phyloP scores from a whole-genome alignment of 305 asterid species.

The Petunia hybrid region DNA sequence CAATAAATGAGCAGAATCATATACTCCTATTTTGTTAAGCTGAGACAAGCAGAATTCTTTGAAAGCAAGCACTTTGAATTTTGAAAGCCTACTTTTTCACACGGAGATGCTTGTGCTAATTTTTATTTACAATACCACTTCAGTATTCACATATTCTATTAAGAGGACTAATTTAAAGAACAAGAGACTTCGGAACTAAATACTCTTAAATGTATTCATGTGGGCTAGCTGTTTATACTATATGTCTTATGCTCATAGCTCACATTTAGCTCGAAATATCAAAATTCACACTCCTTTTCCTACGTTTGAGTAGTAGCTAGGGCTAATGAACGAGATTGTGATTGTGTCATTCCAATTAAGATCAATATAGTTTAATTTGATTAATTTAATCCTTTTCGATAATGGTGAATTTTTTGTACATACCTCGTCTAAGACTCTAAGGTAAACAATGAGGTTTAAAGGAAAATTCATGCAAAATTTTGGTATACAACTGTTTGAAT shows the following conservation, averaged over 20 bases:
- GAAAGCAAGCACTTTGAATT: constrained; percentile 6
- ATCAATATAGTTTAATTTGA: no score
- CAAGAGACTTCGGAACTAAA: not conserved
- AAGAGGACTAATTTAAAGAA: not conserved
- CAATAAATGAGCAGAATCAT: constrained; percentile 8
- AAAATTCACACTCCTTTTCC: constrained; percentile 16
- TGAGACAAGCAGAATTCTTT: not conserved
- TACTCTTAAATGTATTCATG: not conserved
- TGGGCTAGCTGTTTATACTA: not conserved
- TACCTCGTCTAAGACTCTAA: not conserved
- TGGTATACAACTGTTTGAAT: not conserved
- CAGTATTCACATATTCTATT: not conserved
- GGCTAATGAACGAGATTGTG: not conserved
- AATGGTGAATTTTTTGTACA: not conserved
- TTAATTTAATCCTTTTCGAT: not conserved
- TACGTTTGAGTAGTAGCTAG: not conserved
- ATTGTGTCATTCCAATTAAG: not conserved
- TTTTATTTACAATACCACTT: not conserved
- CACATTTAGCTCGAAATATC: not conserved
- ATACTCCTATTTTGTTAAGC: not conserved
- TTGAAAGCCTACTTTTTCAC: not conserved
- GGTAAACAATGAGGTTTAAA: not conserved
- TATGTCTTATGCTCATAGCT: not conserved
- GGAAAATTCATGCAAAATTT: not conserved
- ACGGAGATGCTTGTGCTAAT: constrained; percentile 27